Conservation (phyloP, 331 rosid genomes). For the Spiraea crenata region DNA sequence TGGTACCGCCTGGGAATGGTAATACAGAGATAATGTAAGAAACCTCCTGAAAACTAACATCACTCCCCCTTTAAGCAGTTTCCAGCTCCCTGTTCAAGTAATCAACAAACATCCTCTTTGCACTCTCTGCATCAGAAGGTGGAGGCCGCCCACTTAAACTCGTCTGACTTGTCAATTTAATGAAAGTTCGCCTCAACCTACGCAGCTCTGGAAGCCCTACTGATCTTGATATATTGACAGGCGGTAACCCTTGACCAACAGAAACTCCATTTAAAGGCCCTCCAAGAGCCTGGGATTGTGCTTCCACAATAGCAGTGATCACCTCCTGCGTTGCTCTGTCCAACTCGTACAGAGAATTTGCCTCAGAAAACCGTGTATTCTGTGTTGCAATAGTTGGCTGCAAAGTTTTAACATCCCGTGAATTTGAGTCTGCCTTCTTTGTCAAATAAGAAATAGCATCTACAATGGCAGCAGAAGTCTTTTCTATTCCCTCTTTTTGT, state of each 20-base stretch:
- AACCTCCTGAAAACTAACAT: background rate
- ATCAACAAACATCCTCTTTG: conserved; percentile 94
- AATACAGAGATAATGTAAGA: background rate
- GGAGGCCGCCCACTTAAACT: conserved; percentile 94
- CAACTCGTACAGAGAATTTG: conserved; percentile 82
- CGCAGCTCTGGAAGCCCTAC: conserved; percentile 92
- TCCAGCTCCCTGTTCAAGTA: conserved; percentile 93
- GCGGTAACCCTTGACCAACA: conserved; percentile 67
- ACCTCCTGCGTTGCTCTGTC: conserved; percentile 92
- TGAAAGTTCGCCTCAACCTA: conserved; percentile 72
- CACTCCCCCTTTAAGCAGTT: conserved; percentile 43
- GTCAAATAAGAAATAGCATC: conserved; percentile 68
- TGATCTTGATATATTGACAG: conserved; percentile 51
- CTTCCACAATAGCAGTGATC: conserved; percentile 70
- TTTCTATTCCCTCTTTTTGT: conserved; percentile 56
- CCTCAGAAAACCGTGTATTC: conserved; percentile 57
- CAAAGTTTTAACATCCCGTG: conserved; percentile 73
- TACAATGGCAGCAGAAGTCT: conserved; percentile 48
- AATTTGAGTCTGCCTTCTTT: conserved; percentile 69
- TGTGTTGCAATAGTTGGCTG: conserved; percentile 97
- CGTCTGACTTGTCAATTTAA: conserved; percentile 85
- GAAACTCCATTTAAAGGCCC: conserved; percentile 74
- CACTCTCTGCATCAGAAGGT: conserved; percentile 81
- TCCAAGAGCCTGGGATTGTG: conserved; percentile 79
- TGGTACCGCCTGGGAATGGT: background rate